Evolutionary conservation across 352 stramenopile species (phyloP).

Genomic region (Phytophthora citrophthora): DNA sequence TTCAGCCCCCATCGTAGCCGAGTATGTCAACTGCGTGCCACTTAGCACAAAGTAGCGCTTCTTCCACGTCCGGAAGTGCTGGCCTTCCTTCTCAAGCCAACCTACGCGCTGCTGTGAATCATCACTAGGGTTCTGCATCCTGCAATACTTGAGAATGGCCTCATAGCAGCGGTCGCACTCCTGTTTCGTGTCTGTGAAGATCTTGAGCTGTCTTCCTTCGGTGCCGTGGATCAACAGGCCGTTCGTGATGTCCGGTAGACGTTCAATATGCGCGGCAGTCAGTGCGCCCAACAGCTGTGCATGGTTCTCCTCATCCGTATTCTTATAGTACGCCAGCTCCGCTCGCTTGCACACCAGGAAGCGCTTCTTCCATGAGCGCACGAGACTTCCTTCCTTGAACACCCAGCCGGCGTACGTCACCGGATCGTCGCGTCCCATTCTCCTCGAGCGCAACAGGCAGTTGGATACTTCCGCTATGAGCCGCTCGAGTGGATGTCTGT

Average conservation of each 20-base stretch:
- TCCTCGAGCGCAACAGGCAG: neutral
- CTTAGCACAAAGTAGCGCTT: slow-evolving; percentile 77
- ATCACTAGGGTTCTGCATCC: slow-evolving; percentile 37
- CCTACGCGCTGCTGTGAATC: slow-evolving; percentile 43
- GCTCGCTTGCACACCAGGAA: slow-evolving; percentile 81
- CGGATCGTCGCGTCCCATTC: slow-evolving; percentile 42
- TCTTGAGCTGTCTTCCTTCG: slow-evolving; percentile 77
- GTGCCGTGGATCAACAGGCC: slow-evolving; percentile 67
- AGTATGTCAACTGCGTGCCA: slow-evolving; percentile 71
- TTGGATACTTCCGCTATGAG: slow-evolving; percentile 28
- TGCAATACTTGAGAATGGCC: slow-evolving; percentile 61
- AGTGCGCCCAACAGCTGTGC: slow-evolving; percentile 76
- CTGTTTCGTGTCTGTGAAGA: slow-evolving; percentile 78
- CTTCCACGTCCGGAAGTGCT: slow-evolving; percentile 76
- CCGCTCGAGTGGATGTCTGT: slow-evolving; percentile 7
- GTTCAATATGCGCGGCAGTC: slow-evolving; percentile 71
- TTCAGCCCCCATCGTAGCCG: slow-evolving; percentile 52
- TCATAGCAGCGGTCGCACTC: slow-evolving; percentile 79
- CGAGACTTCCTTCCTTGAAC: slow-evolving; percentile 81
- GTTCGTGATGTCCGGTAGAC: slow-evolving; percentile 72
- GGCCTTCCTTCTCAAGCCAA: slow-evolving; percentile 78
- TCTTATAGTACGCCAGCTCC: slow-evolving; percentile 86
- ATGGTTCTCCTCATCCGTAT: slow-evolving; percentile 64
- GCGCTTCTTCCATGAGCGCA: slow-evolving; percentile 87
- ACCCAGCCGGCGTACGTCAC: slow-evolving; percentile 82